Conservation (phyloP, 2,329 filamentous ascomycete species). For the Pseudocercospora cruenta region DNA sequence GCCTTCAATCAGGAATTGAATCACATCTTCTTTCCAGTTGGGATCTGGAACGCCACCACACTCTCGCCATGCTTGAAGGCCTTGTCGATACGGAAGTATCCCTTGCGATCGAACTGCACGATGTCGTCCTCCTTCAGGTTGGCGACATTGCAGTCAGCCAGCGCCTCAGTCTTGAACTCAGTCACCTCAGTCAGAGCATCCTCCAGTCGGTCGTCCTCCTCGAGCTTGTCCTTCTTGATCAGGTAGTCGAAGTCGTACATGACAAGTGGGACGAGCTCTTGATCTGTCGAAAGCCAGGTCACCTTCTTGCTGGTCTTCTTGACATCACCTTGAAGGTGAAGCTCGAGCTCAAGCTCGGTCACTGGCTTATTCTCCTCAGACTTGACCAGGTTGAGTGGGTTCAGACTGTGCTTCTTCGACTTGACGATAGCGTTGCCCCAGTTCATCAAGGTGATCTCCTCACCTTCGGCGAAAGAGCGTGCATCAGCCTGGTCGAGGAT, state of each 20-base stretch:
- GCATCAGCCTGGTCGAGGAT: conserved; percentile 87
- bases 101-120: conserved; percentile 92
- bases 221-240: conserved; percentile 91
- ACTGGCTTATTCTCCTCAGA: conserved; percentile 60
- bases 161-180: conserved; percentile 71
- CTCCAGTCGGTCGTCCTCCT: conserved; percentile 83
- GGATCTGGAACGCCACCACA: conserved; percentile 70
- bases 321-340: conserved; percentile 91
- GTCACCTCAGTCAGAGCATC: conserved; percentile 79
- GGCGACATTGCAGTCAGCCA: conserved; percentile 80
- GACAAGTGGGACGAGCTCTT: conserved; percentile 78
- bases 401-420: conserved; percentile 54
- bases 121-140: conserved; percentile 84
- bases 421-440: conserved; percentile 90
- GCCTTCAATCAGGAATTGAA: not conserved
- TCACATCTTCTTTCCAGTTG: conserved; percentile 61
- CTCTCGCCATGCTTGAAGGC: conserved; percentile 61
- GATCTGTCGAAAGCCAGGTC: conserved; percentile 82
- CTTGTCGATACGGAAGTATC: conserved; percentile 84
- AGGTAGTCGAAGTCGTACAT: conserved; percentile 95
- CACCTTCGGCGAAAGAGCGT: conserved; percentile 75
- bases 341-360: conserved; percentile 73
- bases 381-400: conserved; percentile 51
- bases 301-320: conserved; percentile 97
- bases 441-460: conserved; percentile 95